These are phyloP conservation scores for Trametes punicea DNA, from an alignment of 768 basidiomycete genomes.

Conservation along the genomic window DNA sequence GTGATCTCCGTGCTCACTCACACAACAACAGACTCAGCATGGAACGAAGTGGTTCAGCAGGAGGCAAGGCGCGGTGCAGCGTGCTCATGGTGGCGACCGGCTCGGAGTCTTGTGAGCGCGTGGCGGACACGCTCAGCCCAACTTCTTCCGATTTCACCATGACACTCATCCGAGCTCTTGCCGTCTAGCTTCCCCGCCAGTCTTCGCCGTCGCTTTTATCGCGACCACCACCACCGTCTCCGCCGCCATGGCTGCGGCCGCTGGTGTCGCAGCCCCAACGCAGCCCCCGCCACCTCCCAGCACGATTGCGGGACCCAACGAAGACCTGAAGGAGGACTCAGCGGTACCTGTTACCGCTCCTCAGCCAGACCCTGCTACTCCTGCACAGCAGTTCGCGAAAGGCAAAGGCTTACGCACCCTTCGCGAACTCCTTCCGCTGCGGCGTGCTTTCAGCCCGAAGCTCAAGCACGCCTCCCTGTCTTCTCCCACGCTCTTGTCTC, in stretches of 20 bases:
- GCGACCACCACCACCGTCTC: slow-evolving; percentile 2
- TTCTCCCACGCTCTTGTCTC: not conserved
- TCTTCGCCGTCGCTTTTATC: not conserved
- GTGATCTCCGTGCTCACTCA: no score
- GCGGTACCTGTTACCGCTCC: no score
- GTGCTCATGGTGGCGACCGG: not conserved
- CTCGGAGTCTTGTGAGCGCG: slow-evolving; percentile 6
- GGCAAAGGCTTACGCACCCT: slow-evolving; percentile 14
- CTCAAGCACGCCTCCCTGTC: slow-evolving; percentile 14
- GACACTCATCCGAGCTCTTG: not conserved
- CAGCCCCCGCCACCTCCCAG: not conserved
- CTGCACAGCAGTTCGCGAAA: slow-evolving; percentile 5
- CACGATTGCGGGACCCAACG: not conserved
- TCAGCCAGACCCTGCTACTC: not conserved
- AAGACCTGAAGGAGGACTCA: not conserved
- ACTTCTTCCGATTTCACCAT: slow-evolving; percentile 1
- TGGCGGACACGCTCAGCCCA: not conserved
- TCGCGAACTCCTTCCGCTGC: slow-evolving; percentile 12
- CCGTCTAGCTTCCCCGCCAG: not conserved
- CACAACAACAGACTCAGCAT: no score
- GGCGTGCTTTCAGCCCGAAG: slow-evolving; percentile 12
- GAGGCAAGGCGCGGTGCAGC: not conserved
- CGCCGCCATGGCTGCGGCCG: not conserved
- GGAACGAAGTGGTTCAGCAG: not conserved
- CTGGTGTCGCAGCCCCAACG: not conserved